Base-by-base conservation (phyloP, 2,329 filamentous ascomycete genomes). In the Pseudopyrenochaeta lycopersici region DNA sequence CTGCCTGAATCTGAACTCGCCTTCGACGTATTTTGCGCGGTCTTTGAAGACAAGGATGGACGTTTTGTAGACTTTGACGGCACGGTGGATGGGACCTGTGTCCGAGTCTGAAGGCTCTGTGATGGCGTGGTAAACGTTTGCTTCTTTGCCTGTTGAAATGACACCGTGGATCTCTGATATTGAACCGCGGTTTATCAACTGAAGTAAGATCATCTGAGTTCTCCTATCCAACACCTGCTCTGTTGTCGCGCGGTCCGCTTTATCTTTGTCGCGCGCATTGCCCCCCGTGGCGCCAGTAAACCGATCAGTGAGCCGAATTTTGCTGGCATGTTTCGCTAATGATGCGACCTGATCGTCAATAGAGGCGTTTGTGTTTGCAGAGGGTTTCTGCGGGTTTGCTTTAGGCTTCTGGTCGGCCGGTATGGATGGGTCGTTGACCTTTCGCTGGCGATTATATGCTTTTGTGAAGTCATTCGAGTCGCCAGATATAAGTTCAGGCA, bases 51-150 rank as follows among this genome's bases (percentile, higher is more conserved):
- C 92, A 29, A 99, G 81, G 61, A 99, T 99, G 49, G 91, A 90
- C 7, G 95, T 99, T 84, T 99, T 99, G 86, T 99, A 99, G 45
- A 99, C 91, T 80, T 99, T 99, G 82, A 98, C 92, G 11, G 95
- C 95, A 43, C 92, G 87, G 69, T 97, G 91, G 0, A 88, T 78
- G 1, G 85, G 79, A 17, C 59, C 54, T 7, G 64, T 78, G 11
- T 62, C 61, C 7, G 54, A 45, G 9, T 84, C 83, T 2, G 83
- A 80, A 1, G 81, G 79, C 44, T 86, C 80, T 2, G 87, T 84
- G 10, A 96, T 84, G 15, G 94, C 92, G 60, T 96, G 92, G 78
- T 99, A 99, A 21, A 99, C 95, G 74, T 99, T 99, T 55, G 95
- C 95, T 77, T 99, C 95, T 76, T 99, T 99, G 50, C 95, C 95